These are phyloP conservation scores for Tothia fuscella DNA, from an alignment of 2,329 filamentous ascomycete genomes.

Conservation along the genomic window DNA sequence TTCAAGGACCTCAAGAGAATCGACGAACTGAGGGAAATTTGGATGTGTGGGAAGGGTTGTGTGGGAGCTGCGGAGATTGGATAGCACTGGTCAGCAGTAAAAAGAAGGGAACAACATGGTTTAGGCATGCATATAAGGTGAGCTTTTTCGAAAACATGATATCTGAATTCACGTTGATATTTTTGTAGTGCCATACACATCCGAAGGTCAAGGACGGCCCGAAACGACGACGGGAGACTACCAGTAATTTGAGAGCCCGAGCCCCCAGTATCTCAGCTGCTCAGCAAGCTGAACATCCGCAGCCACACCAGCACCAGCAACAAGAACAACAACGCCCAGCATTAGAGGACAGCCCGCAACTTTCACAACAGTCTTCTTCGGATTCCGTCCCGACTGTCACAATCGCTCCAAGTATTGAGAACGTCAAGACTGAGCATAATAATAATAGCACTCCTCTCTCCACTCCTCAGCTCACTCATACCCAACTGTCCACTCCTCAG, in stretches of 20 bases:
- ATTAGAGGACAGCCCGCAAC: background rate
- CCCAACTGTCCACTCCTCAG: constrained; percentile 7
- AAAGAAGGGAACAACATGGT: constrained; percentile 90
- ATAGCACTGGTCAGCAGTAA: constrained; percentile 72
- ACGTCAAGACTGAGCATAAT: constrained; percentile 4
- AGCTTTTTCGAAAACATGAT: constrained; percentile 17
- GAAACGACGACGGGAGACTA: constrained; percentile 29
- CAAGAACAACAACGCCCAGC: background rate
- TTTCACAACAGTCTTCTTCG: background rate
- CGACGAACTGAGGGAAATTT: constrained; percentile 69
- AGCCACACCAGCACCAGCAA: background rate
- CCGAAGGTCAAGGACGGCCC: constrained; percentile 32
- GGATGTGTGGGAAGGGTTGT: constrained; percentile 71
- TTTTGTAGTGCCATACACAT: constrained; percentile 28
- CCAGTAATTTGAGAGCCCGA: constrained; percentile 1
- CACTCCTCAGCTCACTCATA: constrained; percentile 7
- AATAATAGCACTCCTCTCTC: constrained; percentile 6
- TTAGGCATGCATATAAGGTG: constrained; percentile 80
- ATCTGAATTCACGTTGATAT: background rate
- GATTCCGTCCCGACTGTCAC: background rate
- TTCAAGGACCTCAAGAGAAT: constrained; percentile 46
- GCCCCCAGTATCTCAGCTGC: background rate
- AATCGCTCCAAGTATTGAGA: background rate
- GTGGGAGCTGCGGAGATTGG: constrained; percentile 69
- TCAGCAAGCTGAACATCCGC: background rate